phyloP scores from a whole-genome alignment of 1,139 yeast species.

The Chernovozyma sophiae-reginae region DNA sequence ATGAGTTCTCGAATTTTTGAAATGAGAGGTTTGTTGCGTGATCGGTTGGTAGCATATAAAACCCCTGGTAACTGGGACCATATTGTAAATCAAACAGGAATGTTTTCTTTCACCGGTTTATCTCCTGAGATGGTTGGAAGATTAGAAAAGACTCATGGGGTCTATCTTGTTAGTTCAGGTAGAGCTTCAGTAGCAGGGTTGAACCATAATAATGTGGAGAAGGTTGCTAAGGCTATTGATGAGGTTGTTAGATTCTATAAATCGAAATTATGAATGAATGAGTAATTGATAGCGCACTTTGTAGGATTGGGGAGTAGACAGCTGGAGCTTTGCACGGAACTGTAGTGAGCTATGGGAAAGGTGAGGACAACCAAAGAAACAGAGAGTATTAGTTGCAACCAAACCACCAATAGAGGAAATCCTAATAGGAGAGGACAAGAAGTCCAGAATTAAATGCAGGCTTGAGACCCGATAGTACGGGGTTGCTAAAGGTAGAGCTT shows the following conservation, averaged over 20 bases:
- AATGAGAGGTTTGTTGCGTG: conserved; percentile 71
- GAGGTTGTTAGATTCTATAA: conserved; percentile 57
- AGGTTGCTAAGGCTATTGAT: conserved; percentile 80
- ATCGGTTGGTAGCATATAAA: conserved; percentile 53
- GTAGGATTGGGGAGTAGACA: no score
- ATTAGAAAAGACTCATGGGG: conserved; percentile 73
- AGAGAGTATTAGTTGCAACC: no score
- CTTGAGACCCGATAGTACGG: no score
- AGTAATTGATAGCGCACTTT: no score
- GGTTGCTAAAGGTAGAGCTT: no score
- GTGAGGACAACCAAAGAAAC: no score
- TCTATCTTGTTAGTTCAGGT: conserved; percentile 77
- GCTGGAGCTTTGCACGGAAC: no score
- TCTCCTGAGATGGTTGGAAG: conserved; percentile 73
- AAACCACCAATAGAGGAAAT: no score
- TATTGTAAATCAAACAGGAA: conserved; percentile 87
- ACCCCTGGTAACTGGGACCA: conserved; percentile 95
- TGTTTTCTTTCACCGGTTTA: conserved; percentile 95
- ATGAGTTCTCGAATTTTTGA: conserved; percentile 82
- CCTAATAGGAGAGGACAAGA: no score
- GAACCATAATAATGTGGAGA: conserved; percentile 71
- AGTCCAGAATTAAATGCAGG: no score
- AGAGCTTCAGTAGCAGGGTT: conserved; percentile 94
- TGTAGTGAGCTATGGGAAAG: no score
- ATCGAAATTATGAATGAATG: conserved; percentile 21